Evolutionary conservation across 2,329 filamentous ascomycete species (phyloP).

Genomic region (Lachnellula subtilissima): DNA sequence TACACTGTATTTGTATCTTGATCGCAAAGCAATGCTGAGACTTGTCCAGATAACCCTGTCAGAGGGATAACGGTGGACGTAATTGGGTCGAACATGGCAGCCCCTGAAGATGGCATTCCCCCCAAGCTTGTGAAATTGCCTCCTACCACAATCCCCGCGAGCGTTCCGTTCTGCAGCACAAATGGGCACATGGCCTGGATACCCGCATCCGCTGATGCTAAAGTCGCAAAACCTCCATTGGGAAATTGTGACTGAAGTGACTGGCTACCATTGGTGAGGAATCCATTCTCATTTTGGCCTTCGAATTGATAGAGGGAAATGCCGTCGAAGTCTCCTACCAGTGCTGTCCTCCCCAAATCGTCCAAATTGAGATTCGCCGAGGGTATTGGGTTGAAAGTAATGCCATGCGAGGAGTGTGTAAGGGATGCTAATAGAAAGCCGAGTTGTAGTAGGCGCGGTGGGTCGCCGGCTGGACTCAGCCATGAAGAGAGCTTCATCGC

Average conservation of each 20-base stretch:
- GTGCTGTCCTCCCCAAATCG: conserved; percentile 73
- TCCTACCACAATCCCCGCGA: conserved; percentile 75
- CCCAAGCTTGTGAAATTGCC: conserved; percentile 95
- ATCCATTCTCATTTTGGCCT: conserved; percentile 67
- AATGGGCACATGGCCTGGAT: conserved; percentile 88
- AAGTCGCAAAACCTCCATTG: conserved; percentile 72
- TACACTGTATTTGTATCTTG: conserved; percentile 73
- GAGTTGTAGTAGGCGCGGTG: conserved; percentile 34
- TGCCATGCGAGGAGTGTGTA: conserved; percentile 42
- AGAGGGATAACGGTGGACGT: conserved; percentile 68
- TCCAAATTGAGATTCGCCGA: conserved; percentile 72
- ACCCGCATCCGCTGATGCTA: conserved; percentile 74
- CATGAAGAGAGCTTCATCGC: conserved; percentile 31
- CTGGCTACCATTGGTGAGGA: conserved; percentile 71
- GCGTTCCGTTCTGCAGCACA: conserved; percentile 57
- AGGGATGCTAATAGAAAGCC: conserved; percentile 36
- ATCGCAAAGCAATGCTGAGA: conserved; percentile 81
- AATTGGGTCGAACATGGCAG: conserved; percentile 75
- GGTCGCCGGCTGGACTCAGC: conserved; percentile 25
- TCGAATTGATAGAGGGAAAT: conserved; percentile 85
- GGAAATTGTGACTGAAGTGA: conserved; percentile 77
- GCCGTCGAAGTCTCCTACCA: conserved; percentile 85
- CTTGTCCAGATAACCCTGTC: conserved; percentile 74
- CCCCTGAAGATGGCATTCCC: conserved; percentile 67
- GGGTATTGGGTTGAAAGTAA: conserved; percentile 58